These are phyloP conservation scores for Phyllosticta citribraziliensis DNA, from an alignment of 2,329 filamentous ascomycete species.

Conservation along the genomic window DNA sequence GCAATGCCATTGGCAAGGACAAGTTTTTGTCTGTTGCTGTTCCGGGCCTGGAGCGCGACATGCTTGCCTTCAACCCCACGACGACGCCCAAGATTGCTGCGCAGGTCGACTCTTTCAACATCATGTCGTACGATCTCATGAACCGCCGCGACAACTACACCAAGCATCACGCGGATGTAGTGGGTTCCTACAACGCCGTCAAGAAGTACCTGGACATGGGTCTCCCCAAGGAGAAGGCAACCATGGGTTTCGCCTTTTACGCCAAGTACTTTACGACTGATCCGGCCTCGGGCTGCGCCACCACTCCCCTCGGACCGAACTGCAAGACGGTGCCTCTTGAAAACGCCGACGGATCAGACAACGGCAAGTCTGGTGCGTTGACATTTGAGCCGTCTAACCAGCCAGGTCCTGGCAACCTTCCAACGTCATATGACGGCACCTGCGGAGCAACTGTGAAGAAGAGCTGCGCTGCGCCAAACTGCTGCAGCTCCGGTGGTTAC, in stretches of 20 bases:
- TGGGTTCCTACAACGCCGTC: conserved; percentile 44
- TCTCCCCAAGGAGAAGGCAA: conserved; percentile 45
- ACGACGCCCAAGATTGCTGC: conserved; percentile 50
- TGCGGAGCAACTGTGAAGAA: conserved; percentile 22
- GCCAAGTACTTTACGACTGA: conserved; percentile 56
- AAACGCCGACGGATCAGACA: conserved; percentile 49
- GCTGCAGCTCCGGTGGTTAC: conserved; percentile 25
- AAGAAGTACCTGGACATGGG: conserved; percentile 51
- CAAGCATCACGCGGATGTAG: conserved; percentile 55
- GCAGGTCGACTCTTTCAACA: conserved; percentile 56
- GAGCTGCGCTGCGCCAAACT: conserved; percentile 18
- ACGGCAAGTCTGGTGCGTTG: conserved; percentile 48
- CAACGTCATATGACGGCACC: conserved; percentile 20
- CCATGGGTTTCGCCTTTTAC: conserved; percentile 60
- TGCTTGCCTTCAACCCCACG: conserved; percentile 54
- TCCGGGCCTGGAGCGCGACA: conserved; percentile 52
- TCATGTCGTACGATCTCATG: conserved; percentile 67
- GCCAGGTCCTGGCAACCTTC: not conserved
- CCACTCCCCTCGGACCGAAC: conserved; percentile 37
- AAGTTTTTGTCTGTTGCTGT: conserved; percentile 59
- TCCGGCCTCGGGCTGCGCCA: conserved; percentile 35
- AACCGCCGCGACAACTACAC: conserved; percentile 57
- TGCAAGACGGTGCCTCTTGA: conserved; percentile 53
- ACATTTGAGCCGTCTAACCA: conserved; percentile 29
- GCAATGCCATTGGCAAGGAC: conserved; percentile 44